Evolutionary conservation across 73 alveolate genomes (phyloP).

Genomic region (Diophrys appendiculata): DNA sequence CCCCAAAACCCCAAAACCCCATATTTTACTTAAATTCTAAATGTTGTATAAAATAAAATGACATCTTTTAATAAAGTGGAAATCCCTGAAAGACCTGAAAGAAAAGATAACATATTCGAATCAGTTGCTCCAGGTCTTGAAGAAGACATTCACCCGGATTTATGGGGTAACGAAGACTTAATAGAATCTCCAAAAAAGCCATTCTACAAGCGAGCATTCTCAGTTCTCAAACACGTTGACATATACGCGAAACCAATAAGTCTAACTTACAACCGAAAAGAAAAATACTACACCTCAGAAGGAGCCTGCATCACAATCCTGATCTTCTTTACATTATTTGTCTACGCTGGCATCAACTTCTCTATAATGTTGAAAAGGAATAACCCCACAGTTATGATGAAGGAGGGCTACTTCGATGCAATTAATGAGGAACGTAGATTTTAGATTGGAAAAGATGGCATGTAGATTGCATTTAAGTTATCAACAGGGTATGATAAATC

Average conservation of each 20-base stretch:
- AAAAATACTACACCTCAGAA: background rate
- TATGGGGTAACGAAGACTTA: too few species aligned
- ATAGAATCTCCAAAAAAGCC: too few species aligned
- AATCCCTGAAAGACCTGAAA: too few species aligned
- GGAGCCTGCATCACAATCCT: background rate
- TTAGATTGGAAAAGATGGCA: background rate
- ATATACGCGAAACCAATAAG: background rate
- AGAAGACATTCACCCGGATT: too few species aligned
- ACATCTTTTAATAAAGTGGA: background rate
- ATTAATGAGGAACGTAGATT: background rate
- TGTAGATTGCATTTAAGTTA: background rate
- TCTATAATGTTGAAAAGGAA: background rate
- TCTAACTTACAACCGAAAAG: background rate
- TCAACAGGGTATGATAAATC: background rate
- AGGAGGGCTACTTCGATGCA: background rate
- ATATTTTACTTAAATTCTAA: background rate
- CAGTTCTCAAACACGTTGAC: background rate
- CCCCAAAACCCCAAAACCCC: conserved; percentile 29
- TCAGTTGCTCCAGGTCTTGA: too few species aligned
- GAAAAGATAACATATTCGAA: too few species aligned
- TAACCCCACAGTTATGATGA: background rate
- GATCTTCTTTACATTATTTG: background rate
- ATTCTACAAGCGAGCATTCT: background rate
- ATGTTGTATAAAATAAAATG: background rate
- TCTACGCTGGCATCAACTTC: background rate